Evolutionary conservation across 768 basidiomycete species (phyloP).

Genomic region (Boletus patriciae): DNA sequence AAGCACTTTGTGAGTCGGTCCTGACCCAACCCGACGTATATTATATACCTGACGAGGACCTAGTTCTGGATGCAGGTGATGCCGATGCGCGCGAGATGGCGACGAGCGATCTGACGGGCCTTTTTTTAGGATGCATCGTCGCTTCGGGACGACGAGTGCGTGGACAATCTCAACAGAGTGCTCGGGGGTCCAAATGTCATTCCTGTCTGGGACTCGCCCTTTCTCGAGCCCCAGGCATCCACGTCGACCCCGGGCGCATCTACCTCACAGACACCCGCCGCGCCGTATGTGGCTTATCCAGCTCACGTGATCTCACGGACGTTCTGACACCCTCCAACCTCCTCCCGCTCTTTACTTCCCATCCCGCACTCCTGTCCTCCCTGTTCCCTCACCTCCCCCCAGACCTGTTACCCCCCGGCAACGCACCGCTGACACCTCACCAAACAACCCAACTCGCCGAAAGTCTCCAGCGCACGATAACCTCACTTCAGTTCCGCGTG

Average conservation of each 20-base stretch:
- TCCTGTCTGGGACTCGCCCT: constrained; percentile 54
- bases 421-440: constrained; percentile 24
- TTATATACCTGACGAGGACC: constrained; percentile 2
- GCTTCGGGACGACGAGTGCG: constrained; percentile 70
- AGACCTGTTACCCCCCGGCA: constrained; percentile 74
- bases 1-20: constrained; percentile 78
- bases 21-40: not conserved
- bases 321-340: constrained; percentile 75
- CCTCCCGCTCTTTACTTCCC: constrained; percentile 64
- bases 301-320: constrained; percentile 42
- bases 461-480: constrained; percentile 70
- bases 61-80: constrained; percentile 89
- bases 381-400: constrained; percentile 80
- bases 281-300: constrained; percentile 16
- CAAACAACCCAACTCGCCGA: constrained; percentile 39
- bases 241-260: constrained; percentile 41
- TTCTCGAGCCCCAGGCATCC: constrained; percentile 44
- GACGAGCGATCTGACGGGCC: not conserved
- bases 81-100: not conserved
- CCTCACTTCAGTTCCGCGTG: constrained; percentile 79
- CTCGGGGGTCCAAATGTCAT: constrained; percentile 65
- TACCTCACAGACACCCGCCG: constrained; percentile 36
- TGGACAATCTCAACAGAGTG: constrained; percentile 66
- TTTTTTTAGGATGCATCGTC: constrained; percentile 61
- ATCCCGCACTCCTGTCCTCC: constrained; percentile 65